A percentile compares a stretch with the other conserved stretches of the same genome.
These are phyloP conservation scores for Phellinidium pouzarii DNA, from an alignment of 1,284 basidiomycete genomes.

Conservation along the genomic window DNA sequence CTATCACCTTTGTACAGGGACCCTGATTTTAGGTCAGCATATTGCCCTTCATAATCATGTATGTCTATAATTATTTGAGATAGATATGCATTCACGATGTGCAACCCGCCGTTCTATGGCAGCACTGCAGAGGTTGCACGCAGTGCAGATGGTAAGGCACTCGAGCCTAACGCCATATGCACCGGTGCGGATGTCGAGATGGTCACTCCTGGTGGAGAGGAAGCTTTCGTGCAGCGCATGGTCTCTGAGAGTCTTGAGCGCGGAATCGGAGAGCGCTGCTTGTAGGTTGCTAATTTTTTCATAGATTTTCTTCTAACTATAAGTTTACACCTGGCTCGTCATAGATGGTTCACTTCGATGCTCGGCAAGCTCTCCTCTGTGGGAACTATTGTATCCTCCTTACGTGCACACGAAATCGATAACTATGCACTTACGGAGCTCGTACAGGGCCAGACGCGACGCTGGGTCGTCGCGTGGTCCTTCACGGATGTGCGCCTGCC, in stretches of 20 bases:
- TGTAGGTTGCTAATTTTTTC: slow-evolving; percentile 31
- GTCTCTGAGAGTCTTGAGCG: slow-evolving; percentile 59
- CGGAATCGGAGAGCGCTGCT: slow-evolving; percentile 38
- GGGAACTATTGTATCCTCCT: slow-evolving; percentile 45
- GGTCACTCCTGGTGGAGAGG: slow-evolving; percentile 83
- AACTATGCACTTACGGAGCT: slow-evolving; percentile 86
- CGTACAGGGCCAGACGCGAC: slow-evolving; percentile 76
- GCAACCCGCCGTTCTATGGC: slow-evolving; percentile 92
- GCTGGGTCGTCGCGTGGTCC: slow-evolving; percentile 90
- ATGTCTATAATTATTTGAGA: slow-evolving; percentile 16
- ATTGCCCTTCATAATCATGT: neutral
- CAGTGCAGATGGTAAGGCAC: slow-evolving; percentile 56
- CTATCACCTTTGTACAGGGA: slow-evolving; percentile 39
- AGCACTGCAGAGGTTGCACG: slow-evolving; percentile 60
- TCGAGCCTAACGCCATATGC: slow-evolving; percentile 61
- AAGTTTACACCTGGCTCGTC: neutral
- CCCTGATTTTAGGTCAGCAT: slow-evolving; percentile 17
- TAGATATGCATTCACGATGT: slow-evolving; percentile 75
- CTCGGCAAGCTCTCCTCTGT: slow-evolving; percentile 82
- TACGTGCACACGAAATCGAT: slow-evolving; percentile 58
- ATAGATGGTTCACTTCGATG: slow-evolving; percentile 89
- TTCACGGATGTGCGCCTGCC: slow-evolving; percentile 57
- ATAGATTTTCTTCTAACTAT: neutral
- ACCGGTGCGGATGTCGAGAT: slow-evolving; percentile 83
- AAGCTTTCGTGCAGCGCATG: slow-evolving; percentile 71